A percentile compares a stretch with the other conserved stretches of the same genome.
These are phyloP conservation scores for Tylopilus sp. DNA, from an alignment of 768 basidiomycete species.

Conservation along the genomic window DNA sequence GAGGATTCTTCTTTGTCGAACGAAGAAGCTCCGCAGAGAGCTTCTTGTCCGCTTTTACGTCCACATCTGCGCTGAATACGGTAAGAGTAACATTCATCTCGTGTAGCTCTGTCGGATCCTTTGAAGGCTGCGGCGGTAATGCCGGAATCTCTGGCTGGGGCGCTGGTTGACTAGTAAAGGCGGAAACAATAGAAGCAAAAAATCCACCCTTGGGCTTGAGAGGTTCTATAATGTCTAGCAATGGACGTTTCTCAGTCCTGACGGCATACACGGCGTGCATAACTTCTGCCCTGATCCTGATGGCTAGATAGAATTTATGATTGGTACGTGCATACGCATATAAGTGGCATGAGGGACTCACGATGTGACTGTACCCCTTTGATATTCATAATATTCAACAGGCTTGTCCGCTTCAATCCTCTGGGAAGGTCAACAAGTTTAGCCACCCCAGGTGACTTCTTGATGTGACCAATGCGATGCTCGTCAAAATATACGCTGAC, in stretches of 20 bases:
- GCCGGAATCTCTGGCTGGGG: constrained; percentile 10
- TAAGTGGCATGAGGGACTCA: constrained; percentile 32
- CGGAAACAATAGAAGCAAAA: constrained; percentile 40
- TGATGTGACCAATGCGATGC: constrained; percentile 58
- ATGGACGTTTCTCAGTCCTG: constrained; percentile 40
- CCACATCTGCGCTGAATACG: background rate
- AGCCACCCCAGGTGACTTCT: constrained; percentile 14
- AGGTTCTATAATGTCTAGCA: constrained; percentile 30
- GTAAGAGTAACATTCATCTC: constrained; percentile 21
- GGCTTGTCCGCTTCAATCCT: constrained; percentile 55
- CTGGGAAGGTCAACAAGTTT: constrained; percentile 5
- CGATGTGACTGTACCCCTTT: constrained; percentile 60
- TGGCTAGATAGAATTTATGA: constrained; percentile 38
- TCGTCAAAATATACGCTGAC: constrained; percentile 80
- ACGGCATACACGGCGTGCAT: constrained; percentile 12
- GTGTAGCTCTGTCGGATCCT: constrained; percentile 25
- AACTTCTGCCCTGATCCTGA: constrained; percentile 9
- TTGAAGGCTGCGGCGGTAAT: constrained; percentile 13
- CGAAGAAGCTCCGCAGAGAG: constrained; percentile 48
- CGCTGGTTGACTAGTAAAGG: constrained; percentile 18
- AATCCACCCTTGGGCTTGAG: constrained; percentile 40
- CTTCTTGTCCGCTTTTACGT: background rate
- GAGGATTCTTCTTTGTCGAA: constrained; percentile 94
- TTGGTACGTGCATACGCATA: constrained; percentile 4
- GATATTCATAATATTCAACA: constrained; percentile 65